Percentiles rank a stretch among this genome's conserved stretches.
phyloP scores from a whole-genome alignment of 495 filamentous ascomycete species.

The Daldinia loculata region DNA sequence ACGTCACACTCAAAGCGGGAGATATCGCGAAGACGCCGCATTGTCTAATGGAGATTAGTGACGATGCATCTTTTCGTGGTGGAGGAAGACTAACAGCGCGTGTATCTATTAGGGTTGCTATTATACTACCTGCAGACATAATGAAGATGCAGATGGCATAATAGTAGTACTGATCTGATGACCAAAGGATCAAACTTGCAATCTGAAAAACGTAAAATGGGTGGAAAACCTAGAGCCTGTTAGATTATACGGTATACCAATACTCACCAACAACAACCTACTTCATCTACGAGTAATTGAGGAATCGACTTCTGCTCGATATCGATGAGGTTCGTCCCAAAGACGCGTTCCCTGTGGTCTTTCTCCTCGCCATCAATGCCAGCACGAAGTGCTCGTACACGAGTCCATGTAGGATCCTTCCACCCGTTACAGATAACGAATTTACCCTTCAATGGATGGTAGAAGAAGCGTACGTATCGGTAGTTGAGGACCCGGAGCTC shows the following conservation, averaged over 20 bases:
- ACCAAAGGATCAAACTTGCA: slow-evolving; percentile 94
- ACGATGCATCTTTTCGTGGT: slow-evolving; percentile 11
- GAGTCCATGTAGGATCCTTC: slow-evolving; percentile 91
- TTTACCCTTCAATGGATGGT: slow-evolving; percentile 85
- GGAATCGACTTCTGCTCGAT: slow-evolving; percentile 85
- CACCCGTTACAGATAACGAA: slow-evolving; percentile 86
- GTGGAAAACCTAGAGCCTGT: slow-evolving; percentile 75
- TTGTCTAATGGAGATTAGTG: slow-evolving; percentile 66
- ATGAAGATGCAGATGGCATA: slow-evolving; percentile 96
- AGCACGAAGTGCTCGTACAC: slow-evolving; percentile 74
- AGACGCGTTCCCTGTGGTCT: slow-evolving; percentile 81
- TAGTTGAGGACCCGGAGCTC: slow-evolving; percentile 83
- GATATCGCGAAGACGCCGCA: slow-evolving; percentile 89
- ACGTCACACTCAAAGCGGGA: slow-evolving; percentile 95
- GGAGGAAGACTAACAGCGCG: slow-evolving; percentile 66
- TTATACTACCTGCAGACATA: slow-evolving; percentile 92
- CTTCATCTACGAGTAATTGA: slow-evolving; percentile 90
- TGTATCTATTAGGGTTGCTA: slow-evolving; percentile 88
- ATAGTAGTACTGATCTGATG: slow-evolving; percentile 94
- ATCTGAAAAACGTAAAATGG: slow-evolving; percentile 99
- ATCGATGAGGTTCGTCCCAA: slow-evolving; percentile 88
- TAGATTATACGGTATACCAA: slow-evolving; percentile 12
- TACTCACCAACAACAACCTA: slow-evolving; percentile 49
- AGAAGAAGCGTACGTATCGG: slow-evolving; percentile 92
- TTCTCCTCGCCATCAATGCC: slow-evolving; percentile 94